These are phyloP conservation scores for Paraphaeosphaeria sporulosa DNA, from an alignment of 2,329 filamentous ascomycete species.

Conservation along the genomic window DNA sequence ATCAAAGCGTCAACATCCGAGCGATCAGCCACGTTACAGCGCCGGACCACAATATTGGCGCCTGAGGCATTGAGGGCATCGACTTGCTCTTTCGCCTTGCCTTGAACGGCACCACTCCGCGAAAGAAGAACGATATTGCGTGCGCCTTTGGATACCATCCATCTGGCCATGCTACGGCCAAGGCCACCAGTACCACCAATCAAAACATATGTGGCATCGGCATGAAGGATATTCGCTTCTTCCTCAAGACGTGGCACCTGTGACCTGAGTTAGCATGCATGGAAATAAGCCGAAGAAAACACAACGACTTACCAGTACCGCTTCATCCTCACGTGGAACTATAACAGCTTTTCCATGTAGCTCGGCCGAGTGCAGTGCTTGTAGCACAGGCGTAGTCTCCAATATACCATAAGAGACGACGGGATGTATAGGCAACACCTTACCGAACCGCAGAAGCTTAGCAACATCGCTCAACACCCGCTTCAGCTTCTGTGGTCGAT, in stretches of 20 bases:
- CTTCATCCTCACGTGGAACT: constrained; percentile 25
- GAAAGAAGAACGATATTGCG: constrained; percentile 34
- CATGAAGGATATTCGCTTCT: constrained; percentile 1
- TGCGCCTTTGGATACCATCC: constrained; percentile 37
- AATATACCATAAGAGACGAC: constrained; percentile 23
- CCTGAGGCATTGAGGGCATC: constrained; percentile 22
- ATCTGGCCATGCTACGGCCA: constrained; percentile 34
- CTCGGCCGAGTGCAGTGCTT: constrained; percentile 20
- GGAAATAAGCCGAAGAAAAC: neutral
- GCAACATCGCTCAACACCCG: constrained; percentile 26
- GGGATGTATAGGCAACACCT: constrained; percentile 17
- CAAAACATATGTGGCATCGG: constrained; percentile 36
- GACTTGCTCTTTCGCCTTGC: constrained; percentile 23
- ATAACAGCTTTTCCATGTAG: constrained; percentile 27
- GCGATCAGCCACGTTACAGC: constrained; percentile 28
- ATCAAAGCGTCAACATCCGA: constrained; percentile 19
- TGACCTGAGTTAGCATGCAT: neutral
- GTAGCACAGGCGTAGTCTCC: constrained; percentile 23
- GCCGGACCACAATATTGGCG: constrained; percentile 23
- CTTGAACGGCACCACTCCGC: constrained; percentile 22
- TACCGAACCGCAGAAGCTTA: constrained; percentile 27
- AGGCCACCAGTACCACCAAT: constrained; percentile 39
- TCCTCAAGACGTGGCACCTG: constrained; percentile 22
- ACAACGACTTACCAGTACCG: constrained; percentile 27
- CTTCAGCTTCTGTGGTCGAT: constrained; percentile 25